These are phyloP conservation scores for Guyanaporus albipodus DNA, from an alignment of 768 basidiomycete genomes.

Conservation along the genomic window DNA sequence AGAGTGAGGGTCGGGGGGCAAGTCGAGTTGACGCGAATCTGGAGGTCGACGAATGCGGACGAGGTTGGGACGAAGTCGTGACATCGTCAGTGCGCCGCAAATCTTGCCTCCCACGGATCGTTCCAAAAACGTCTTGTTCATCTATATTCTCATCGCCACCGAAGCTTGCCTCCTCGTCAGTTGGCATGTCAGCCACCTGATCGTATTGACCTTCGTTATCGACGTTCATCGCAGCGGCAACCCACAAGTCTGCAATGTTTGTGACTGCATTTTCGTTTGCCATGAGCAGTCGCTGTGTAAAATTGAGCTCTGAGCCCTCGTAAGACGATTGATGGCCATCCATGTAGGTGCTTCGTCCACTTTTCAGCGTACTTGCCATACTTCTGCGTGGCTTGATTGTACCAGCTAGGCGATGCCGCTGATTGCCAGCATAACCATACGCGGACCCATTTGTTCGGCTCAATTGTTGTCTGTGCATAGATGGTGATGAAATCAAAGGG, in stretches of 20 bases:
- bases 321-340: conserved; percentile 41
- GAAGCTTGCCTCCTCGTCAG: conserved; percentile 23
- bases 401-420: conserved; percentile 52
- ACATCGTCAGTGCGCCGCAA: conserved; percentile 13
- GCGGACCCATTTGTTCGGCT: conserved; percentile 71
- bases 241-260: conserved; percentile 95
- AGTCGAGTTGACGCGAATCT: conserved; percentile 26
- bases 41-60: conserved; percentile 22
- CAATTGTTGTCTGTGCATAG: conserved; percentile 42
- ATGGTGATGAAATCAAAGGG: conserved; percentile 42
- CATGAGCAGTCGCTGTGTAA: conserved; percentile 83
- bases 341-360: conserved; percentile 45
- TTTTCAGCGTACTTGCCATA: conserved; percentile 46
- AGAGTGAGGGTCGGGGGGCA: conserved; percentile 33
- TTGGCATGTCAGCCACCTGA: conserved; percentile 29
- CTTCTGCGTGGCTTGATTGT: conserved; percentile 50
- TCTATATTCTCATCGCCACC: conserved; percentile 47
- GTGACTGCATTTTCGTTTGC: conserved; percentile 95
- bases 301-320: conserved; percentile 62
- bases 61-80: conserved; percentile 21
- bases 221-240: conserved; percentile 93
- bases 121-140: conserved; percentile 28
- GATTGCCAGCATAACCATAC: conserved; percentile 66
- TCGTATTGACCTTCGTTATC: conserved; percentile 83
- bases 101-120: conserved; percentile 16